Conservation (phyloP, 768 basidiomycete species). For the Leccinellum luteum region DNA sequence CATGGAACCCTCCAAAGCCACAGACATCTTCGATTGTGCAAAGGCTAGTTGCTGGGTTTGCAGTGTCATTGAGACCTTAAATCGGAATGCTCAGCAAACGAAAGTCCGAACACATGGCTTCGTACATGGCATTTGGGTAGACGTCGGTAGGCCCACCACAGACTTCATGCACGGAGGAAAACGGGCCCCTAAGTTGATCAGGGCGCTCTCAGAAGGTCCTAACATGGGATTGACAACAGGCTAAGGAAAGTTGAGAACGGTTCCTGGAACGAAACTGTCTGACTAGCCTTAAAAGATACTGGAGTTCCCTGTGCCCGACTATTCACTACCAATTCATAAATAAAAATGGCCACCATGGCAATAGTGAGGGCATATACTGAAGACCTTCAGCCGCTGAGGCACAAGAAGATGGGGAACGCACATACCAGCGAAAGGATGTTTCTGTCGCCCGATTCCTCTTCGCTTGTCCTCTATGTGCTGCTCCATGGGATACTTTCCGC, state of each 20-base stretch:
- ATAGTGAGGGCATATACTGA: constrained; percentile 63
- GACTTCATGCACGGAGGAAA: constrained; percentile 92
- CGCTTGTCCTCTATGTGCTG: constrained; percentile 89
- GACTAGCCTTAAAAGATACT: constrained; percentile 75
- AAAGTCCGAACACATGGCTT: constrained; percentile 9
- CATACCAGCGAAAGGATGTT: constrained; percentile 73
- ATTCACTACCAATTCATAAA: constrained; percentile 85
- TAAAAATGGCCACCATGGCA: constrained; percentile 70
- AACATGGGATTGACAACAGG: constrained; percentile 87
- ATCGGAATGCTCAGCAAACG: constrained; percentile 3
- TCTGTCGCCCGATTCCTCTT: constrained; percentile 80
- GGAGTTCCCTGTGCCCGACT: constrained; percentile 73
- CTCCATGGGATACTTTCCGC: constrained; percentile 59
- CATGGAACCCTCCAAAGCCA: constrained; percentile 75
- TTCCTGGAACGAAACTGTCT: not conserved
- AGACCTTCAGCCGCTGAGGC: constrained; percentile 1
- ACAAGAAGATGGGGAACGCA: constrained; percentile 1
- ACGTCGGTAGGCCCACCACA: constrained; percentile 53
- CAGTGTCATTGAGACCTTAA: constrained; percentile 78
- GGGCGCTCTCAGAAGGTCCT: constrained; percentile 79
- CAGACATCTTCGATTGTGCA: constrained; percentile 84
- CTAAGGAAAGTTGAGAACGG: constrained; percentile 35
- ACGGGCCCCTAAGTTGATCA: constrained; percentile 87
- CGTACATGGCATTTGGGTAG: constrained; percentile 60
- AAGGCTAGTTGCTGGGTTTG: constrained; percentile 64